phyloP scores from a whole-genome alignment of 306 rosid species.

The Quercus cerris region DNA sequence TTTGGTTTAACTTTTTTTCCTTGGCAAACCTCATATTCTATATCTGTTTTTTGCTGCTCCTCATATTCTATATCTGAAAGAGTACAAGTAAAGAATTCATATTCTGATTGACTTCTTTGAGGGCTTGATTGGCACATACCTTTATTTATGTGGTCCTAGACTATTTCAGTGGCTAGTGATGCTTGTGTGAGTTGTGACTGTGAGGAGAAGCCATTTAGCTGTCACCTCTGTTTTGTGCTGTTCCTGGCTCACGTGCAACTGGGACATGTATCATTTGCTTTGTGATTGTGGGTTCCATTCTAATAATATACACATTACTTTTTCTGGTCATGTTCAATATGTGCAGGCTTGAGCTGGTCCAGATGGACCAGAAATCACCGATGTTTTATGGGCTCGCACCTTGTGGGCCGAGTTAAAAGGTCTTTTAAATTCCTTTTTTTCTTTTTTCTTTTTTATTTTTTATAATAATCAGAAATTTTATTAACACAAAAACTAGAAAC shows the following conservation, averaged over 20 bases:
- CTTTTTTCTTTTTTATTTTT: too few relatives aligned
- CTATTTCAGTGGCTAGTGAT: background rate
- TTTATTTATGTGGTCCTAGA: conserved; percentile 40
- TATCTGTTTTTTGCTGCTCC: background rate
- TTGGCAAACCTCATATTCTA: background rate
- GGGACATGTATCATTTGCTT: conserved; percentile 14
- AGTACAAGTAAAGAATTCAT: conserved; percentile 24
- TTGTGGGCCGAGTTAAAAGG: background rate
- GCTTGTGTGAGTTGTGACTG: conserved; percentile 30
- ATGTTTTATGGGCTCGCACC: background rate
- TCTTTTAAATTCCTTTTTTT: too few relatives aligned
- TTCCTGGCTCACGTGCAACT: conserved; percentile 33
- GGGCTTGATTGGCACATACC: conserved; percentile 9
- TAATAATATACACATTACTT: too few relatives aligned
- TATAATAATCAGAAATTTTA: too few relatives aligned
- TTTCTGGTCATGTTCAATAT: background rate
- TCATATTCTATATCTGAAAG: background rate
- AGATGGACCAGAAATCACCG: background rate
- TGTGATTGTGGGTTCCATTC: conserved; percentile 9
- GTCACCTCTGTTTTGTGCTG: conserved; percentile 15
- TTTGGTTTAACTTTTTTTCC: background rate
- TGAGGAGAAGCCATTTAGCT: conserved; percentile 31
- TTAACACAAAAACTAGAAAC: too few relatives aligned
- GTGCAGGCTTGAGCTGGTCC: background rate
- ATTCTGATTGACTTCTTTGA: conserved; percentile 13